phyloP scores from a whole-genome alignment of 176 grass and related monocot genomes.

The Oryza meyeriana region DNA sequence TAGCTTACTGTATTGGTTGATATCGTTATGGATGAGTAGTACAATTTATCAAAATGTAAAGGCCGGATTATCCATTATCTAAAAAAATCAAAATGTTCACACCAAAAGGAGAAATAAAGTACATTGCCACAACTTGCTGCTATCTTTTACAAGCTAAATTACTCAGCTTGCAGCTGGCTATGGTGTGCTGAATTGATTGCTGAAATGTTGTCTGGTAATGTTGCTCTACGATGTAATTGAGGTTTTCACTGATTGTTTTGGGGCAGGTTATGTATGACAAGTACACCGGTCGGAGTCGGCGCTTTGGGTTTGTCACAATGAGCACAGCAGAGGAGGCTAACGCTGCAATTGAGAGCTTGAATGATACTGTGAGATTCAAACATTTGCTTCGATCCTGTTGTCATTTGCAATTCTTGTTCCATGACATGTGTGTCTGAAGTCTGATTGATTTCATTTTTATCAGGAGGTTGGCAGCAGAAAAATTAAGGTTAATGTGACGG shows the following conservation, averaged over 20 bases:
- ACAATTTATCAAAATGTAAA: neutral
- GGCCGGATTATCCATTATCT: too few relatives aligned
- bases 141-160: neutral
- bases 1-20: neutral
- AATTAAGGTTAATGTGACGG: slow-evolving; percentile 92
- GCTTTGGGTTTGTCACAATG: slow-evolving; percentile 97
- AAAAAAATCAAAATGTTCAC: too few relatives aligned
- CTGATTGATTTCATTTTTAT: slow-evolving; percentile 33
- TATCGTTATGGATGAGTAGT: neutral
- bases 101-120: neutral
- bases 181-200: neutral
- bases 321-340: slow-evolving; percentile 52
- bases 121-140: neutral
- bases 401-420: neutral
- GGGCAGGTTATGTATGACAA: slow-evolving; percentile 98
- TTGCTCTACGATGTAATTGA: neutral
- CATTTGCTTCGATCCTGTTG: neutral
- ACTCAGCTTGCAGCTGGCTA: neutral
- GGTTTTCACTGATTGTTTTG: neutral
- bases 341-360: slow-evolving; percentile 61
- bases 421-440: neutral
- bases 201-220: neutral
- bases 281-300: slow-evolving; percentile 79
- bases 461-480: slow-evolving; percentile 80
- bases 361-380: slow-evolving; percentile 60